Conservation (phyloP, 176 grass and related monocot genomes). For the Alloteropsis semialata region DNA sequence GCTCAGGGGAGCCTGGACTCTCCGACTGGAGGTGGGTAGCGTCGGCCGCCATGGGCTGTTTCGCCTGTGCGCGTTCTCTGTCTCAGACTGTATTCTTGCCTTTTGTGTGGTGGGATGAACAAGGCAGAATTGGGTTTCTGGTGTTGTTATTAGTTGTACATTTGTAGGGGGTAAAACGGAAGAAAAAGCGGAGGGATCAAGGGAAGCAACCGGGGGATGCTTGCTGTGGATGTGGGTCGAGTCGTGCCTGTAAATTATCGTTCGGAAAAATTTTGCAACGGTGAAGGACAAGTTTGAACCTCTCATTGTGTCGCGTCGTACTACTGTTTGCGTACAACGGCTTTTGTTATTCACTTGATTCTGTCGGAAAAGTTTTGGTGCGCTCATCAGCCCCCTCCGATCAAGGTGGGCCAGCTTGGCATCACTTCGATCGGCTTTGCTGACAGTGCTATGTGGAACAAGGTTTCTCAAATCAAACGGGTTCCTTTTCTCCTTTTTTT, state of each 20-base stretch:
- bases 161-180: conserved; percentile 30
- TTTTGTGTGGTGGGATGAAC: not conserved
- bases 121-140: conserved; percentile 9
- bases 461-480: not conserved
- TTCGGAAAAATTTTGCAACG: conserved; percentile 59
- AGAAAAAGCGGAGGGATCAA: not conserved
- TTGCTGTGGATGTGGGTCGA: conserved; percentile 20
- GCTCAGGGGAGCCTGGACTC: conserved; percentile 42
- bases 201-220: conserved; percentile 19
- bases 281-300: conserved; percentile 15
- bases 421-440: not conserved
- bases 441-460: not conserved
- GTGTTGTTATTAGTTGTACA: conserved; percentile 49
- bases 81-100: conserved; percentile 25
- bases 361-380: not conserved
- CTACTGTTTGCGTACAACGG: not conserved
- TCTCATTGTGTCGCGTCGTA: not conserved
- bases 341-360: no score
- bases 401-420: not conserved
- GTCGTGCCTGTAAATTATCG: conserved; percentile 52
- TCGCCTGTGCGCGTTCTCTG: not conserved
- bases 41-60: not conserved
- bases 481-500: no score
- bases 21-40: conserved; percentile 31
- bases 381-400: not conserved